Evolutionary conservation across 2,329 filamentous ascomycete species (phyloP), one percentile per base, ranked within the genome.

Genomic region (Corynespora cassiicola): DNA sequence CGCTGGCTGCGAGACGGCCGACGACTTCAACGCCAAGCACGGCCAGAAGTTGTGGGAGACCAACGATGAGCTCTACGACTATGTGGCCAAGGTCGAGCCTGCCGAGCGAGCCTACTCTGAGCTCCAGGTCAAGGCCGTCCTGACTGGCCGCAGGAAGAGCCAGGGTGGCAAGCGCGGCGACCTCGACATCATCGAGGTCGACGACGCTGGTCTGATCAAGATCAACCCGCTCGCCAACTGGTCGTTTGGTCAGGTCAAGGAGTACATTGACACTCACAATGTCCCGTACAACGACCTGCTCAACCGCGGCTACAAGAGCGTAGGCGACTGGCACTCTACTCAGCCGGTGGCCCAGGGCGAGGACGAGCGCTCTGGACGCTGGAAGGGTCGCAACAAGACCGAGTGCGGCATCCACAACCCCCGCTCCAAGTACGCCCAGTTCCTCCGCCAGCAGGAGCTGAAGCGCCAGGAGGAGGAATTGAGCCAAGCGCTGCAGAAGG

Each of bases 321-420:
- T 99, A 48, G 94, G 94, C 47, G 94, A 99, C 77, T 97, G 91
- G 89, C 94, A 99, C 79, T 96, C 90, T 33, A 99, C 94, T 4
- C 86, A 76, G 50, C 91, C 94, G 9, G 90, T 97, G 45, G 84
- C 79, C 49, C 90, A 92, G 42, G 88, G 88, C 52, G 94, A 99
- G 73, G 94, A 97, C 61, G 94, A 99, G 81, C 86, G 94, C 34
- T 87, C 94, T 7, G 94, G 94, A 42, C 86, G 94, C 55, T 99
- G 94, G 94, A 96, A 96, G 80, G 94, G 94, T 47, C 87, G 90
- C 70, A 75, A 80, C 61, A 99, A 99, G 85, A 95, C 90, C 11
- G 94, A 99, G 76, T 99, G 94, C 70, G 94, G 94, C 31, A 97
- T 99, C 65, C 94, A 99, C 82, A 97, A 97, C 79, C 95, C 94